Evolutionary conservation across 1,284 basidiomycete genomes (phyloP), one percentile per base, ranked within the genome.

Genomic region (Cystobasidiaceae sp.): DNA sequence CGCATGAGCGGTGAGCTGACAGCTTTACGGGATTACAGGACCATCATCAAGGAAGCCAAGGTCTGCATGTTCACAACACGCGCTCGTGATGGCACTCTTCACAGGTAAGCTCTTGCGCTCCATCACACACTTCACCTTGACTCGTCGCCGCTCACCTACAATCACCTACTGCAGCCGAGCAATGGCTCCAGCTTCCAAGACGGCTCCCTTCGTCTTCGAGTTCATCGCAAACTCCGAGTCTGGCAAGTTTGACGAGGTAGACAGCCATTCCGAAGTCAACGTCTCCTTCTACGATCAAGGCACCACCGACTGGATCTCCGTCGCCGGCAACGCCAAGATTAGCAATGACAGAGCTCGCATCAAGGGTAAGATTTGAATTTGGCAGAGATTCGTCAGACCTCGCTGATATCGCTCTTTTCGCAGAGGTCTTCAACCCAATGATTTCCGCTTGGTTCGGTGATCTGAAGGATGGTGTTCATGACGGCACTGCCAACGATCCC

Each of bases 401-500:
- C 9, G 28, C 39, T 2, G 33, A 41, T 25, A n/a, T 33, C 3
- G 37, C 19, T 7, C 25, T 27, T 13, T 43, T 44, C 25, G 13
- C 15, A 56, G 61, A 64, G 44, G 49, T 56, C 61, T 64, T 64
- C 61, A 62, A 62, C 50, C 60, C 60, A n/a, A 43, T 62, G 33
- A 43, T 62, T 28, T 62, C 60, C 30, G 60, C 60, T 52, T 64
- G 61, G 61, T 64, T 64, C 45, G 61, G 61, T 49, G 61, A 64
- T 34, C 52, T 64, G 11, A 45, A 45, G 4, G 61, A 64, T 28
- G 61, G 61, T 25, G 52, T 56, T 9, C 61, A 64, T 43, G 48
- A 54, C 25, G 61, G 61, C 11, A 33, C 46, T 6, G 46, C 61
- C 25, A 25, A 55, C 13, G 61, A 64, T 44, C 61, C 61, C 4